Percentiles rank a stretch among this genome's conserved stretches.
Evolutionary conservation across 805 yeast species (phyloP).

Genomic region (Lipomyces chichibuensis): DNA sequence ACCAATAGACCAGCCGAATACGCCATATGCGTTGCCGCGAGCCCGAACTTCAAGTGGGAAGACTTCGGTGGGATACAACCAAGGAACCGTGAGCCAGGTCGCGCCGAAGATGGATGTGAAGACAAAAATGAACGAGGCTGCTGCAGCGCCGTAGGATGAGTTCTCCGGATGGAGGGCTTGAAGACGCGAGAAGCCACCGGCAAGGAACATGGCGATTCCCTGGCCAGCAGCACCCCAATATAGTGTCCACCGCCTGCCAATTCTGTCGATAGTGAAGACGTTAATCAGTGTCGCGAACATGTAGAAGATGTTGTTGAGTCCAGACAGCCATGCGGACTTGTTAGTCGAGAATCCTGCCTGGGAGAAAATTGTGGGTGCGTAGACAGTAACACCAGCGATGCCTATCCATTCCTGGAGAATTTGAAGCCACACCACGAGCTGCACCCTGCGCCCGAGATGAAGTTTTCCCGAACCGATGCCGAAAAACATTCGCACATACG

Average conservation of each 20-base stretch:
- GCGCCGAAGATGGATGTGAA: conserved; percentile 45
- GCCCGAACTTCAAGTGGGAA: conserved; percentile 41
- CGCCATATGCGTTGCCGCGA: conserved; percentile 40
- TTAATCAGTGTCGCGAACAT: conserved; percentile 53
- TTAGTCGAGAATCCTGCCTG: conserved; percentile 46
- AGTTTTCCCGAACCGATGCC: conserved; percentile 50
- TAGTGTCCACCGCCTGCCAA: conserved; percentile 52
- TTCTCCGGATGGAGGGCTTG: conserved; percentile 41
- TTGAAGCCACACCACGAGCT: conserved; percentile 45
- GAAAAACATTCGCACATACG: conserved; percentile 53
- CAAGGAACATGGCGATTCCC: conserved; percentile 51
- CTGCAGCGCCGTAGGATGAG: conserved; percentile 44
- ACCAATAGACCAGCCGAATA: conserved; percentile 36
- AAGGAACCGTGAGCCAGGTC: conserved; percentile 42
- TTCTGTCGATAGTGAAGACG: conserved; percentile 56
- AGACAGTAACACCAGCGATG: conserved; percentile 49
- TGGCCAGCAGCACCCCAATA: conserved; percentile 39
- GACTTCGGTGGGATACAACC: conserved; percentile 42
- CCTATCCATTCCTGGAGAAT: conserved; percentile 51
- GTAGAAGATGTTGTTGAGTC: conserved; percentile 51
- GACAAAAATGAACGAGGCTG: conserved; percentile 45
- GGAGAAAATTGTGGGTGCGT: conserved; percentile 50
- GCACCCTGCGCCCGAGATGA: conserved; percentile 51
- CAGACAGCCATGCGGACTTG: conserved; percentile 51
- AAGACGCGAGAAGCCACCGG: conserved; percentile 45